phyloP scores from a whole-genome alignment of 371 early-diverging fungal species.

The Rhizopus arrhizus region DNA sequence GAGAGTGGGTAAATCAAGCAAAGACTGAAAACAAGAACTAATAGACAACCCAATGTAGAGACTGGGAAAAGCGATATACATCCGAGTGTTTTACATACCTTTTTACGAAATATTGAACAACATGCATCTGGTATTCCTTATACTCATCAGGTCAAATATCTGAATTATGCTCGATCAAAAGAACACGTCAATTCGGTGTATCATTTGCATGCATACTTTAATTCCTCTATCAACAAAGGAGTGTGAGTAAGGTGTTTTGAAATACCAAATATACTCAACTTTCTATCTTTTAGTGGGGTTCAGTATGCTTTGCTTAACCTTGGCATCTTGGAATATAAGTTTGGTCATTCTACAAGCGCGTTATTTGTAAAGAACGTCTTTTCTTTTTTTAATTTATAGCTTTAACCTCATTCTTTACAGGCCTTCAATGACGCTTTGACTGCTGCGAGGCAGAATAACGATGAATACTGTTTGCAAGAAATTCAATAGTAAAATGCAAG shows the following conservation, averaged over 20 bases:
- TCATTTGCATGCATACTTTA: constrained; percentile 36
- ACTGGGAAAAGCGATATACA: constrained; percentile 33
- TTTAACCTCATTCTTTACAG: constrained; percentile 6
- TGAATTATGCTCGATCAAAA: constrained; percentile 39
- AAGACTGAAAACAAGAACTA: not conserved
- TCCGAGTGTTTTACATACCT: constrained; percentile 30
- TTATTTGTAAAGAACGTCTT: constrained; percentile 23
- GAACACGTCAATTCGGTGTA: constrained; percentile 43
- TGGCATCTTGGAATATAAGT: constrained; percentile 44
- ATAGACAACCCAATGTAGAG: constrained; percentile 12
- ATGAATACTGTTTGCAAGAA: constrained; percentile 41
- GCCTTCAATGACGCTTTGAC: constrained; percentile 42
- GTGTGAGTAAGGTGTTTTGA: constrained; percentile 23
- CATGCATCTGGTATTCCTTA: constrained; percentile 29
- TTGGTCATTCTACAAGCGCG: constrained; percentile 40
- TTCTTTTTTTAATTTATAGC: not conserved
- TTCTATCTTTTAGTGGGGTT: constrained; percentile 24
- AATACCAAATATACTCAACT: not conserved
- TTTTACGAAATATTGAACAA: constrained; percentile 30
- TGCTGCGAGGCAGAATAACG: constrained; percentile 39
- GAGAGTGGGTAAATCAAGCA: constrained; percentile 26
- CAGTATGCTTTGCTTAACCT: constrained; percentile 44
- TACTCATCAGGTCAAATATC: constrained; percentile 40
- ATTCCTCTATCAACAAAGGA: constrained; percentile 35
- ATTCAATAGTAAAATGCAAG: constrained; percentile 28